These are phyloP conservation scores for Aspergillus alliaceus DNA, from an alignment of 2,329 filamentous ascomycete species.

Conservation along the genomic window DNA sequence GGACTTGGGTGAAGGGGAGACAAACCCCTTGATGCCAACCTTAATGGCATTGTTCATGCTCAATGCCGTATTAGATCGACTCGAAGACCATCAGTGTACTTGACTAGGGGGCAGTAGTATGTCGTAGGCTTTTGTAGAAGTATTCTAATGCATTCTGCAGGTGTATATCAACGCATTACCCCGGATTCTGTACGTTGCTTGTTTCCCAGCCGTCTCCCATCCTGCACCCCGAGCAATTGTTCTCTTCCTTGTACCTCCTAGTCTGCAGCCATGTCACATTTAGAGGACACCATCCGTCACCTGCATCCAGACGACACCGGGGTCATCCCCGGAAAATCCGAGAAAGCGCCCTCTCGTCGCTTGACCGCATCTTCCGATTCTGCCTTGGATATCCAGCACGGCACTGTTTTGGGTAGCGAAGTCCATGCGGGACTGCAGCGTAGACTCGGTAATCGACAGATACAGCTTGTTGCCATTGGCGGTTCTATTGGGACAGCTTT, in stretches of 20 bases:
- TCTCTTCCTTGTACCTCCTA: neutral
- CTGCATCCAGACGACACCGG: neutral
- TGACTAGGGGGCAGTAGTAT: neutral
- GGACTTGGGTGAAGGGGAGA: neutral
- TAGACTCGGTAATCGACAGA: constrained; percentile 16
- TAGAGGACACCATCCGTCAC: neutral
- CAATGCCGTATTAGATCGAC: neutral
- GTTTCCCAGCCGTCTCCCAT: too few species aligned
- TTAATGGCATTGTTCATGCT: neutral
- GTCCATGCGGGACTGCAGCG: constrained; percentile 11
- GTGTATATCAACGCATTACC: neutral
- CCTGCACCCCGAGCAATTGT: neutral
- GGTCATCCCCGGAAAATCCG: neutral
- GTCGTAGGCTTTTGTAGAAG: neutral
- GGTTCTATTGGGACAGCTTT: constrained; percentile 42
- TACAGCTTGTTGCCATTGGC: constrained; percentile 39
- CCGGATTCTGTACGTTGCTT: neutral
- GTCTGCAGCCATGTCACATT: neutral
- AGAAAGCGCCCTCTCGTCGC: neutral
- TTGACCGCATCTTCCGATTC: neutral
- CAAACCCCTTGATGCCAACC: neutral
- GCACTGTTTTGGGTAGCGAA: neutral
- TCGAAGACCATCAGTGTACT: too few species aligned
- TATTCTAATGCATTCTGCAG: neutral
- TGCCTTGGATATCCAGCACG: neutral